phyloP scores from a whole-genome alignment of 2,329 filamentous ascomycete genomes.

The Talaromyces sp. region DNA sequence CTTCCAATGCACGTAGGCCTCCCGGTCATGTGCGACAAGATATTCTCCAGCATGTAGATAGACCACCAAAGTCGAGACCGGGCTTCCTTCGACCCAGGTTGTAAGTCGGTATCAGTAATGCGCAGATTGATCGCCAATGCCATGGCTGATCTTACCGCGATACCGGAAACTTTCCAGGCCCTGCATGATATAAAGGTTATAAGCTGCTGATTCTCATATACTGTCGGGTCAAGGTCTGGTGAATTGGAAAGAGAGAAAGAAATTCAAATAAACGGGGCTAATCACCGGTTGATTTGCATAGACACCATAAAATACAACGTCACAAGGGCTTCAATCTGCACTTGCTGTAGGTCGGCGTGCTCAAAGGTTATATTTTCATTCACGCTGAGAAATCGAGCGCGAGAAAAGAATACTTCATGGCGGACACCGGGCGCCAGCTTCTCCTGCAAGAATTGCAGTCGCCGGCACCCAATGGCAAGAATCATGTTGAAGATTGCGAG shows the following conservation, averaged over 20 bases:
- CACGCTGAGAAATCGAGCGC: conserved; percentile 38
- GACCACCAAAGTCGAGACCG: conserved; percentile 45
- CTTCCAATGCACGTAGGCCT: conserved; percentile 39
- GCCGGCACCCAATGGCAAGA: conserved; percentile 44
- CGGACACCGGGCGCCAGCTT: conserved; percentile 30
- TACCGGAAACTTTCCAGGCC: conserved; percentile 39
- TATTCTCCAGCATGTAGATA: conserved; percentile 40
- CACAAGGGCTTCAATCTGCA: conserved; percentile 40
- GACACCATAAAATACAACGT: conserved; percentile 39
- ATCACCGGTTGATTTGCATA: conserved; percentile 43
- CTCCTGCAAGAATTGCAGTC: conserved; percentile 33
- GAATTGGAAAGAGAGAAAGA: background rate
- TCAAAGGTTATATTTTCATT: conserved; percentile 37
- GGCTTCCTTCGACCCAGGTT: conserved; percentile 38
- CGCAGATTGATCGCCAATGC: conserved; percentile 42
- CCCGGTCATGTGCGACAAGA: conserved; percentile 42
- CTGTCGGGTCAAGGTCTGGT: too few species aligned
- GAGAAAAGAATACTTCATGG: conserved; percentile 39
- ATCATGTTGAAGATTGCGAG: conserved; percentile 46
- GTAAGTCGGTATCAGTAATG: conserved; percentile 34
- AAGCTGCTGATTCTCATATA: background rate
- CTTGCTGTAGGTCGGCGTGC: conserved; percentile 42
- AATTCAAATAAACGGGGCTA: background rate
- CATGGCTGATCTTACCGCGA: conserved; percentile 40
- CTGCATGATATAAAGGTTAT: conserved; percentile 23